These are phyloP conservation scores for Yarrowia osloensis DNA, from an alignment of 805 yeast genomes.

Conservation along the genomic window DNA sequence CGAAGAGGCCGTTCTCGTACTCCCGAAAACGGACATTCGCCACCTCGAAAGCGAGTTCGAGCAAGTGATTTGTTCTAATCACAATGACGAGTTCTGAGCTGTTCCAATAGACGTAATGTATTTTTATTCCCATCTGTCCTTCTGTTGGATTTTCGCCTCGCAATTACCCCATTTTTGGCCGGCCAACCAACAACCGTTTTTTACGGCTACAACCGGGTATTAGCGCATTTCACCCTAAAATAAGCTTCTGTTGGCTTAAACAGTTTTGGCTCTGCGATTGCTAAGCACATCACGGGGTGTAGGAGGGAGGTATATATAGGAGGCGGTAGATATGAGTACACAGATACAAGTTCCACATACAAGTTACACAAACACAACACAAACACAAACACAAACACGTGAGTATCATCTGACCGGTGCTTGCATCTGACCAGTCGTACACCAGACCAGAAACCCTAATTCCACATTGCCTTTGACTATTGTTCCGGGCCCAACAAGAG, in stretches of 20 bases:
- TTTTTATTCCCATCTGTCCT: background rate
- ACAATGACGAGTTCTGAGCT: too few relatives aligned
- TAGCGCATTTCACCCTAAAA: background rate
- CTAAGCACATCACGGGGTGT: constrained; percentile 1
- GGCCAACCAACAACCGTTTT: background rate
- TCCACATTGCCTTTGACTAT: background rate
- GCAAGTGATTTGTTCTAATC: constrained; percentile 16
- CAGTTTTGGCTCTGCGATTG: background rate
- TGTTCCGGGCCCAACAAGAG: constrained; percentile 29
- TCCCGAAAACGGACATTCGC: background rate
- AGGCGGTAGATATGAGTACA: too few relatives aligned
- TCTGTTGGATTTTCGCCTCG: too few relatives aligned
- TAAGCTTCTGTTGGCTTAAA: background rate
- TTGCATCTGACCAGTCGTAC: too few relatives aligned
- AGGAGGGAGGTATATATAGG: background rate
- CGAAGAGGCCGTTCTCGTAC: background rate
- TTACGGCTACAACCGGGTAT: constrained; percentile 29
- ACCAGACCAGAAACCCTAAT: background rate
- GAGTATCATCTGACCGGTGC: background rate
- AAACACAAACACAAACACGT: background rate
- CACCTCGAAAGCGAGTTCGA: constrained; percentile 10
- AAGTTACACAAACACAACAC: too few relatives aligned
- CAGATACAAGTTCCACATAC: too few relatives aligned
- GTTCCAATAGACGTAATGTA: background rate
- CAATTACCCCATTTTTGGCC: background rate